A percentile compares a stretch with the other conserved stretches of the same genome.
phyloP scores from a whole-genome alignment of 1,139 yeast species.

The Kodamaea derodonti region DNA sequence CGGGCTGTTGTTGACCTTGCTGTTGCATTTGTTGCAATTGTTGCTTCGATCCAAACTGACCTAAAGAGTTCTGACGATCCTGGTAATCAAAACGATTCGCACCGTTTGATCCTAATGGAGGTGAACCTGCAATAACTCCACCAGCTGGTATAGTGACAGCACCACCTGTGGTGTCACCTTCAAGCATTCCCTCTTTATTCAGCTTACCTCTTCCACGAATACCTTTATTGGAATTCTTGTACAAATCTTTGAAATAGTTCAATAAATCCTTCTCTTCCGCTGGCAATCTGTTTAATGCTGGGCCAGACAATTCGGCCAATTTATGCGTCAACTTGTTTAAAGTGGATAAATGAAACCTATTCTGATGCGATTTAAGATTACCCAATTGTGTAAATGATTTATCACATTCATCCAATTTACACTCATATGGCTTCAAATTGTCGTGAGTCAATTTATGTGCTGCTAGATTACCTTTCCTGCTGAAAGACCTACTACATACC shows the following conservation, averaged over 20 bases:
- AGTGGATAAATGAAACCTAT: constrained; percentile 75
- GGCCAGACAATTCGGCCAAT: constrained; percentile 52
- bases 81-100: constrained; percentile 10
- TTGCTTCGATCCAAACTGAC: constrained; percentile 3
- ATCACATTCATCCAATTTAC: constrained; percentile 77
- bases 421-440: constrained; percentile 71
- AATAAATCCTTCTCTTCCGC: constrained; percentile 63
- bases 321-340: constrained; percentile 61
- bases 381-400: constrained; percentile 90
- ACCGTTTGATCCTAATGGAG: constrained; percentile 2
- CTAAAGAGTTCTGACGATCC: constrained; percentile 2
- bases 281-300: constrained; percentile 49
- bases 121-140: constrained; percentile 9
- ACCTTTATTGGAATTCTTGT: constrained; percentile 86
- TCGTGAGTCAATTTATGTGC: constrained; percentile 83
- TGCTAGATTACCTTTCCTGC: constrained; percentile 85
- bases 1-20: constrained; percentile 8
- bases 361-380: constrained; percentile 89
- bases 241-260: constrained; percentile 72
- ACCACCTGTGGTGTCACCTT: constrained; percentile 3
- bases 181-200: constrained; percentile 7
- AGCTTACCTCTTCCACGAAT: constrained; percentile 82
- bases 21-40: constrained; percentile 7
- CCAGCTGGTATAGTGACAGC: constrained; percentile 6
- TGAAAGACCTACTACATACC: constrained; percentile 67